Conservation (phyloP, 2,329 filamentous ascomycete species). For the Drechslera avenae region DNA sequence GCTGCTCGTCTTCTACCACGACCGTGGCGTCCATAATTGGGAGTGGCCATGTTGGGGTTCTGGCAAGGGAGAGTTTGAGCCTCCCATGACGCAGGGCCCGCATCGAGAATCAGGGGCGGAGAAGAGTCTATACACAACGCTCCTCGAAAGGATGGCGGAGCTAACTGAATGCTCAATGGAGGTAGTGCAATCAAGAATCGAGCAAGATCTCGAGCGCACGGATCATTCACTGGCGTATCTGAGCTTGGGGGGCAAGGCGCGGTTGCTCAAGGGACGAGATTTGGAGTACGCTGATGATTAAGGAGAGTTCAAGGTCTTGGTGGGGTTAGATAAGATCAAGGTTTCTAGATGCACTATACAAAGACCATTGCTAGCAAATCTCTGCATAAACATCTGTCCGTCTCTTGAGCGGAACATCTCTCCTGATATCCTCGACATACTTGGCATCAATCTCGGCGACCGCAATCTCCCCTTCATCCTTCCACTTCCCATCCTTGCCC, state of each 20-base stretch:
- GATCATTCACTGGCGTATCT: constrained; percentile 34
- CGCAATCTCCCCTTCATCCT: constrained; percentile 48
- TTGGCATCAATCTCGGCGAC: constrained; percentile 61
- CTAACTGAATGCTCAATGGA: constrained; percentile 20
- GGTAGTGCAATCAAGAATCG: constrained; percentile 28
- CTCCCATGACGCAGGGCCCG: constrained; percentile 38
- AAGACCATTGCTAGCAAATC: constrained; percentile 7
- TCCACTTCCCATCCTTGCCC: constrained; percentile 42
- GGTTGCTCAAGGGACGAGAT: constrained; percentile 30
- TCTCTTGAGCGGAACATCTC: constrained; percentile 62
- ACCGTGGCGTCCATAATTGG: constrained; percentile 35
- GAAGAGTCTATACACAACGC: constrained; percentile 28
- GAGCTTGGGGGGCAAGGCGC: constrained; percentile 31
- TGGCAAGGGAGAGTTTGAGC: constrained; percentile 27
- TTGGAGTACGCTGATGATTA: constrained; percentile 10
- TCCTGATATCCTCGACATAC: constrained; percentile 58
- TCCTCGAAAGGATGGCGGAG: constrained; percentile 36
- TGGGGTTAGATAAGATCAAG: too few species aligned
- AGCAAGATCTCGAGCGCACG: constrained; percentile 20
- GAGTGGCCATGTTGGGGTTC: constrained; percentile 26
- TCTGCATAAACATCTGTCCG: constrained; percentile 55
- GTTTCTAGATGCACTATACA: too few species aligned
- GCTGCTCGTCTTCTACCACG: constrained; percentile 38
- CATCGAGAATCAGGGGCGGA: constrained; percentile 13
- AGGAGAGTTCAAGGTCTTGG: neutral